Evolutionary conservation across 192 early-diverging fungal species (phyloP), one percentile per base, ranked within the genome.

Genomic region (Diversispora epigaea): DNA sequence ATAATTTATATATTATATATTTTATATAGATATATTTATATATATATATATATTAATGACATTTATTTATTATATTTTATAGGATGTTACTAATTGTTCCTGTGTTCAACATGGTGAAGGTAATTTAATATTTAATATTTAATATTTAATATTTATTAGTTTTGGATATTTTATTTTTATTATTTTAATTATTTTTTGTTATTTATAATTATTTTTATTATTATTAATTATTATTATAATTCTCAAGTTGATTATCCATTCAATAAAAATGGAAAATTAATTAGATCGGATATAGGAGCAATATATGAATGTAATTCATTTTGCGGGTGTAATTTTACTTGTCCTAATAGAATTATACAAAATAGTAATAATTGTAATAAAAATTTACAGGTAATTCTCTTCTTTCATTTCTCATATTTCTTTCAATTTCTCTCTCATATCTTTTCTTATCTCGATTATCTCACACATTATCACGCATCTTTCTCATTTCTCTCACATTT

Each of bases 251-350:
- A 50, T 19, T 70, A 54, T 70, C 68, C 68, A 54, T 70, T 54
- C 32, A 10, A 50, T 32, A 32, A 32, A 9, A 70, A 70, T n/a
- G 50, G 32, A 17, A 50, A 2, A 49, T 49, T 70, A 21, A 45
- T 44, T 9, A 12, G 44, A 17, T 55, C 68, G 2, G 50, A 70
- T n/a, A 44, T 70, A 15, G 68, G 68, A n/a, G 32, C 50, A 9
- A 41, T 70, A 14, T 70, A 70, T 25, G 68, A 70, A 70, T 70
- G 68, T 70, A 56, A 56, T 32, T 70, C 68, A 40, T 22, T 14
- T 22, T 70, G 68, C 41, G 19, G 25, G 14, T 70, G 68, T 55
- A 25, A 56, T 41, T 25, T n/a, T n/a, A 43, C 14, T 43, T 70
- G 68, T 15, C 32, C 49, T 3, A 70, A 70, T 70, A 21, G 68